Percentiles rank a stretch among this genome's conserved stretches.
Evolutionary conservation across 371 early-diverging fungal genomes (phyloP).

Genomic region (Apophysomyces trapeziformis): DNA sequence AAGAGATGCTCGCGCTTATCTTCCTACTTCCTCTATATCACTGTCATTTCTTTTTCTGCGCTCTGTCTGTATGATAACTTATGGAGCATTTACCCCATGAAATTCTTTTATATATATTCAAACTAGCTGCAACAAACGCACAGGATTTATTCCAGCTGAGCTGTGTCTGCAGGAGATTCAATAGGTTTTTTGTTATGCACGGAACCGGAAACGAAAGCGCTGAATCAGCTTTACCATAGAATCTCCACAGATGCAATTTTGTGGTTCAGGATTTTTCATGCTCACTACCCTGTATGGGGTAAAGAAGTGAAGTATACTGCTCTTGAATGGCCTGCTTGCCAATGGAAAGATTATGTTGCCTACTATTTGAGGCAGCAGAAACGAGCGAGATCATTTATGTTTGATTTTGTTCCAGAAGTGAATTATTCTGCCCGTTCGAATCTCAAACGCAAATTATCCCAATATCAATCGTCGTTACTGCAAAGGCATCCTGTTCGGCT

Average conservation of each 20-base stretch:
- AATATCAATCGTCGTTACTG: not conserved
- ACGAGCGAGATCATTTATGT: slow-evolving; percentile 19
- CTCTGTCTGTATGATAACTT: not conserved
- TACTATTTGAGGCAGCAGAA: slow-evolving; percentile 30
- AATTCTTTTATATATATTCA: slow-evolving; percentile 11
- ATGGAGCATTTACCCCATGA: slow-evolving; percentile 18
- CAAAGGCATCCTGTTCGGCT: not conserved
- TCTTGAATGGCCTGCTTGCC: slow-evolving; percentile 14
- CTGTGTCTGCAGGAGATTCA: slow-evolving; percentile 4
- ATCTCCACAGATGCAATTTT: slow-evolving; percentile 28
- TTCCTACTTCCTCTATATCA: too few species aligned
- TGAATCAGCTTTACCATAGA: slow-evolving; percentile 14
- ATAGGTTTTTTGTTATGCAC: slow-evolving; percentile 5
- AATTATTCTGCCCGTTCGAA: not conserved
- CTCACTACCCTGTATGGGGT: slow-evolving; percentile 27
- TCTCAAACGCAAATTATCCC: slow-evolving; percentile 16
- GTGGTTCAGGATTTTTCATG: slow-evolving; percentile 31
- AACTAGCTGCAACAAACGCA: slow-evolving; percentile 9
- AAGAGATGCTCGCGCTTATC: too few species aligned
- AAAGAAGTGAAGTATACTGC: slow-evolving; percentile 23
- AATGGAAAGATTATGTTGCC: slow-evolving; percentile 37
- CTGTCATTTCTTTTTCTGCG: too few species aligned
- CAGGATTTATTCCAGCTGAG: slow-evolving; percentile 13
- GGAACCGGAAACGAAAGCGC: not conserved
- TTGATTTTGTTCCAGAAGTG: slow-evolving; percentile 28